A percentile compares a stretch with the other conserved stretches of the same genome.
phyloP scores from a whole-genome alignment of 495 filamentous ascomycete species.

The Penicillium simplicissimum region DNA sequence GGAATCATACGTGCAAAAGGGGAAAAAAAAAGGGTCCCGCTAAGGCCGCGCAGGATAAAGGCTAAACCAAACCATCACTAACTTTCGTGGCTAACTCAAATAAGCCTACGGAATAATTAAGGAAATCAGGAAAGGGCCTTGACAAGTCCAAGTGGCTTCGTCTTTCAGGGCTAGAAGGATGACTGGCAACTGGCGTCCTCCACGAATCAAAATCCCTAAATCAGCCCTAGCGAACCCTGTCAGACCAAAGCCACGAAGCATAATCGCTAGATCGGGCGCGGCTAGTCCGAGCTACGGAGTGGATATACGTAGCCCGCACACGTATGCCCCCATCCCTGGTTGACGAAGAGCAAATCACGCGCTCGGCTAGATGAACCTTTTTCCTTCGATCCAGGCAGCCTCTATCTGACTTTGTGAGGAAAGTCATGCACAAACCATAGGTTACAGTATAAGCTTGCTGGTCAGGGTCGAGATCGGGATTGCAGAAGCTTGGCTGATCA shows the following conservation, averaged over 20 bases:
- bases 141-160: constrained; percentile 30
- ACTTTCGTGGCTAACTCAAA: constrained; percentile 3
- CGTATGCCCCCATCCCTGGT: constrained; percentile 26
- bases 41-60: neutral
- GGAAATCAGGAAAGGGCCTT: constrained; percentile 18
- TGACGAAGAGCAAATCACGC: constrained; percentile 21
- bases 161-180: constrained; percentile 8
- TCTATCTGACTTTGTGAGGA: neutral
- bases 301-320: constrained; percentile 34
- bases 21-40: constrained; percentile 8
- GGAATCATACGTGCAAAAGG: neutral
- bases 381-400: too few relatives aligned
- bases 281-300: constrained; percentile 14
- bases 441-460: neutral
- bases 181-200: neutral
- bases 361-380: constrained; percentile 22
- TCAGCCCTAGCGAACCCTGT: constrained; percentile 9
- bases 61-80: constrained; percentile 2
- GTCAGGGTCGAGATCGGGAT: constrained; percentile 19
- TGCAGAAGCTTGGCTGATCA: constrained; percentile 27
- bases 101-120: constrained; percentile 1
- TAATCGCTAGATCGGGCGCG: constrained; percentile 19
- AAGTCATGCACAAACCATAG: constrained; percentile 7
- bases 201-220: constrained; percentile 23
- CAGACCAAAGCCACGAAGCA: constrained; percentile 14